These are phyloP conservation scores for Pezicula radicicola DNA, from an alignment of 2,329 filamentous ascomycete genomes.

Conservation along the genomic window DNA sequence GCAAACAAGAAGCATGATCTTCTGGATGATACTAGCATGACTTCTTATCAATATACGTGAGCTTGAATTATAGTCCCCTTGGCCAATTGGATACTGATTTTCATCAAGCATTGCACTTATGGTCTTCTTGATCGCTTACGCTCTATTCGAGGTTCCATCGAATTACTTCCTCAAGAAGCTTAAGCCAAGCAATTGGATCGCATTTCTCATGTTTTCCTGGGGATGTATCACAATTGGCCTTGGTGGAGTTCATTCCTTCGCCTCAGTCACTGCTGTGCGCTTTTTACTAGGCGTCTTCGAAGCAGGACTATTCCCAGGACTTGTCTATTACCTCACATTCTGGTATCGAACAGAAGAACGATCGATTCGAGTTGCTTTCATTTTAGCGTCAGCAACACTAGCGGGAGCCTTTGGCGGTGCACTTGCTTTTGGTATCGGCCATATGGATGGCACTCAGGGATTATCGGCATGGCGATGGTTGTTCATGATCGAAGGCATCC, in stretches of 20 bases:
- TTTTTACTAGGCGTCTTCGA: slow-evolving; percentile 49
- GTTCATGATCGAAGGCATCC: slow-evolving; percentile 27
- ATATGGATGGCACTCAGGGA: slow-evolving; percentile 23
- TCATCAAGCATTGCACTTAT: slow-evolving; percentile 37
- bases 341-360: slow-evolving; percentile 27
- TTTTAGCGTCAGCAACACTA: slow-evolving; percentile 26
- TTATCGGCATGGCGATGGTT: slow-evolving; percentile 27
- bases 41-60: slow-evolving; percentile 55
- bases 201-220: slow-evolving; percentile 47
- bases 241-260: slow-evolving; percentile 38
- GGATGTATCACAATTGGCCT: slow-evolving; percentile 44
- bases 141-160: slow-evolving; percentile 46
- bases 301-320: slow-evolving; percentile 38
- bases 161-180: slow-evolving; percentile 47
- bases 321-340: slow-evolving; percentile 29
- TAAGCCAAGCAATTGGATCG: slow-evolving; percentile 44
- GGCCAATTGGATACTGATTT: slow-evolving; percentile 6
- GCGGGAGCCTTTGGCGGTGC: slow-evolving; percentile 29
- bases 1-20: slow-evolving; percentile 57
- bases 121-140: slow-evolving; percentile 45
- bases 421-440: slow-evolving; percentile 25
- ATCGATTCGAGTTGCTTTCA: slow-evolving; percentile 25
- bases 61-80: not conserved
- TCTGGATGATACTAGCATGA: slow-evolving; percentile 59
- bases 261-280: slow-evolving; percentile 39